Evolutionary conservation across 768 basidiomycete genomes (phyloP).

Genomic region (Holtermanniella nyarrowii): DNA sequence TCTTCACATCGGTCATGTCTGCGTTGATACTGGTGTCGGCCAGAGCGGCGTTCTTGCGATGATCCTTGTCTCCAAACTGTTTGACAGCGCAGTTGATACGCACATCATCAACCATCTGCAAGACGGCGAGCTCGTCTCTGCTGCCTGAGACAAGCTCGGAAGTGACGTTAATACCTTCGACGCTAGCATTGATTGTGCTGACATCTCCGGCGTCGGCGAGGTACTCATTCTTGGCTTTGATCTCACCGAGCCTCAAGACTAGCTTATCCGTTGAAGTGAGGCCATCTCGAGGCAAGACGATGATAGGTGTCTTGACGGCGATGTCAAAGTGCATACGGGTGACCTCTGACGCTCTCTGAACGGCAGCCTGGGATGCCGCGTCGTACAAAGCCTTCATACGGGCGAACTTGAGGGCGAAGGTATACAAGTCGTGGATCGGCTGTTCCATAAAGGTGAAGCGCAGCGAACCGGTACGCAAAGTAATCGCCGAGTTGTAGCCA

Average conservation of each 20-base stretch:
- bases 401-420: slow-evolving; percentile 73
- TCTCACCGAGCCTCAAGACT: slow-evolving; percentile 76
- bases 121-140: slow-evolving; percentile 44
- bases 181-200: slow-evolving; percentile 60
- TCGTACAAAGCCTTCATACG: slow-evolving; percentile 90
- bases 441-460: slow-evolving; percentile 78
- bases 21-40: slow-evolving; percentile 21
- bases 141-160: slow-evolving; percentile 51
- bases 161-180: slow-evolving; percentile 71
- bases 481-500: slow-evolving; percentile 73
- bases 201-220: slow-evolving; percentile 44
- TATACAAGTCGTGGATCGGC: slow-evolving; percentile 78
- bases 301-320: slow-evolving; percentile 82
- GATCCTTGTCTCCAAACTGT: slow-evolving; percentile 54
- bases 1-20: slow-evolving; percentile 31
- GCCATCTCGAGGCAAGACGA: slow-evolving; percentile 67
- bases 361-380: slow-evolving; percentile 82
- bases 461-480: slow-evolving; percentile 76
- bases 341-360: slow-evolving; percentile 73
- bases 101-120: slow-evolving; percentile 91
- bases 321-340: slow-evolving; percentile 78
- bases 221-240: slow-evolving; percentile 68
- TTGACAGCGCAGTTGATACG: slow-evolving; percentile 58
- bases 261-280: slow-evolving; percentile 56
- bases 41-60: slow-evolving; percentile 43